Evolutionary conservation across 2,329 filamentous ascomycete species (phyloP).

Genomic region (Phialophora tarda): DNA sequence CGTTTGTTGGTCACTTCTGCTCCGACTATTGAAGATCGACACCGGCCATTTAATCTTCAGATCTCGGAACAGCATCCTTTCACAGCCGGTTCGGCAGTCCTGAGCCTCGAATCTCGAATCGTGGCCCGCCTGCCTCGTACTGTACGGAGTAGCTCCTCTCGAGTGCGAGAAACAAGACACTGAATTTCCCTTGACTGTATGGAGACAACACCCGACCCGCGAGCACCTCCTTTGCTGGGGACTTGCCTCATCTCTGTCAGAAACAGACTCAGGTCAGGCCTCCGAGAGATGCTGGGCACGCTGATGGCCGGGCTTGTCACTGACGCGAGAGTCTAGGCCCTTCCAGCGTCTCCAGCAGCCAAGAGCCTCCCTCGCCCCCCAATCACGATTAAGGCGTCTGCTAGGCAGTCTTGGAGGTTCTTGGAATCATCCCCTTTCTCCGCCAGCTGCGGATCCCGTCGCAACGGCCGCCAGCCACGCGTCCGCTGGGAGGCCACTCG

Average conservation of each 20-base stretch:
- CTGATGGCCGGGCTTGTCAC: neutral
- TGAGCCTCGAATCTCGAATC: neutral
- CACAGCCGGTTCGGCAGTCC: neutral
- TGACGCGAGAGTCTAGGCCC: slow-evolving; percentile 12
- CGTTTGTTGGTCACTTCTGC: neutral
- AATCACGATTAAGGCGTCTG: slow-evolving; percentile 6
- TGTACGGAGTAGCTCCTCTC: neutral
- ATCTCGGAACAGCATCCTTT: neutral
- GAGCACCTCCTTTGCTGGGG: slow-evolving; percentile 11
- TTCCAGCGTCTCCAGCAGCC: slow-evolving; percentile 5
- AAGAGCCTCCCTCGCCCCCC: slow-evolving; percentile 1
- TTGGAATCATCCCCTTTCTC: slow-evolving; percentile 18
- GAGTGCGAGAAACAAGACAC: neutral
- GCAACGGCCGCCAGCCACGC: slow-evolving; percentile 13
- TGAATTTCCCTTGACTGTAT: neutral
- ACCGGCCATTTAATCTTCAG: neutral
- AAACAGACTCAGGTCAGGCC: slow-evolving; percentile 10
- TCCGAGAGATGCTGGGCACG: neutral
- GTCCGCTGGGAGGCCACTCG: slow-evolving; percentile 5
- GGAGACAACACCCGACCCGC: slow-evolving; percentile 14
- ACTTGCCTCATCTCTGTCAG: slow-evolving; percentile 12
- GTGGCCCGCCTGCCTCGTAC: neutral
- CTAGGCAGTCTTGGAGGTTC: slow-evolving; percentile 14
- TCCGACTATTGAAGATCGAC: slow-evolving; percentile 1
- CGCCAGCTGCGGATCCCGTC: slow-evolving; percentile 9